Conservation (phyloP, 2,329 filamentous ascomycete species). For the Huntiella bhutanensis region DNA sequence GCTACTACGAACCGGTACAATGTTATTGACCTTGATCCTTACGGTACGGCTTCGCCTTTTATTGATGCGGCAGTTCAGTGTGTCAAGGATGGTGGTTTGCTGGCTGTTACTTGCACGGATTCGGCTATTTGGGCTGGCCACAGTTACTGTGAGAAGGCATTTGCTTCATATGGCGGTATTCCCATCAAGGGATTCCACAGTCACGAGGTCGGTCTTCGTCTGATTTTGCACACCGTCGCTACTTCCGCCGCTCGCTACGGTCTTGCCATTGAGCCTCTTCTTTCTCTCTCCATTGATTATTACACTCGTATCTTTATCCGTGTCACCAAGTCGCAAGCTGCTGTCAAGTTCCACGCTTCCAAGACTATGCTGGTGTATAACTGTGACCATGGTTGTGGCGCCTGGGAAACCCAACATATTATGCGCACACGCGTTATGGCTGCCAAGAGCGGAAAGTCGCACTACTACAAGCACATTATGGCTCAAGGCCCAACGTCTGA, state of each 20-base stretch:
- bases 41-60: conserved; percentile 83
- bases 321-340: conserved; percentile 57
- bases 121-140: conserved; percentile 88
- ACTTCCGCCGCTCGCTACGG: conserved; percentile 70
- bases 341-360: conserved; percentile 76
- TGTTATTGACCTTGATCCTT: conserved; percentile 91
- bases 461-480: conserved; percentile 62
- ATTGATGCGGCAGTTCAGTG: conserved; percentile 79
- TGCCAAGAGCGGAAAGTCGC: conserved; percentile 50
- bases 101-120: conserved; percentile 94
- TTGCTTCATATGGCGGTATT: conserved; percentile 77
- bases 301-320: conserved; percentile 81
- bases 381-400: conserved; percentile 80
- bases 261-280: conserved; percentile 68
- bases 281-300: conserved; percentile 91
- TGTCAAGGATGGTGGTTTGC: conserved; percentile 60
- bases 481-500: conserved; percentile 50
- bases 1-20: conserved; percentile 46
- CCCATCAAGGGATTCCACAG: conserved; percentile 70
- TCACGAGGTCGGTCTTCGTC: conserved; percentile 73
- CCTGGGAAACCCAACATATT: conserved; percentile 69
- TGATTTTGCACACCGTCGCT: conserved; percentile 70
- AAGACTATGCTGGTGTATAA: conserved; percentile 89
- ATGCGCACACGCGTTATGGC: conserved; percentile 46
- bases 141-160: conserved; percentile 87